Evolutionary conservation across 495 filamentous ascomycete species (phyloP).

Genomic region (Penicillium simplicissimum): DNA sequence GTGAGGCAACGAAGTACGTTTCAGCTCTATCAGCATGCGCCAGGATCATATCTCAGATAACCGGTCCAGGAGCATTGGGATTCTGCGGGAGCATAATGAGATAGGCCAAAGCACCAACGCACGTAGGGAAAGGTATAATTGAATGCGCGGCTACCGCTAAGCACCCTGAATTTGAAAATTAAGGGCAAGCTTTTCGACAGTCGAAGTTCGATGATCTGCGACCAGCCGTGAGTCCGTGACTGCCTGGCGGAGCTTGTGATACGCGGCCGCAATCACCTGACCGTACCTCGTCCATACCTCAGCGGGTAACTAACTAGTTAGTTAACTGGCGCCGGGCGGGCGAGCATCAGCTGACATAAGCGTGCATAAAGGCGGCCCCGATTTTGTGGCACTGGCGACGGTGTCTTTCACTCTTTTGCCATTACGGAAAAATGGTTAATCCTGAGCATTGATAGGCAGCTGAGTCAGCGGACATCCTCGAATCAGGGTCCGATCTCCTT

Average conservation of each 20-base stretch:
- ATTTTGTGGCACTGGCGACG: constrained; percentile 7
- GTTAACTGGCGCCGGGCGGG: no score
- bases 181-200: background rate
- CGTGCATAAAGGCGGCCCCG: constrained; percentile 3
- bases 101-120: constrained; percentile 7
- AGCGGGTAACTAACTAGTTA: no score
- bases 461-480: constrained; percentile 12
- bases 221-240: constrained; percentile 15
- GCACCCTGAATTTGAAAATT: background rate
- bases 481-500: constrained; percentile 6
- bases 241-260: constrained; percentile 17
- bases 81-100: constrained; percentile 22
- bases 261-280: constrained; percentile 20
- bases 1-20: constrained; percentile 6
- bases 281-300: background rate
- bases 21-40: constrained; percentile 13
- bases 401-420: constrained; percentile 20
- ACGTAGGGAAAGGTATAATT: constrained; percentile 7
- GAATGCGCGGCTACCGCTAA: background rate
- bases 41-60: constrained; percentile 27
- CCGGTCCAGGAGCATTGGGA: constrained; percentile 21
- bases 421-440: constrained; percentile 14
- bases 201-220: background rate
- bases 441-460: background rate
- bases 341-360: background rate